phyloP scores from a whole-genome alignment of 768 basidiomycete species.

The Phaffia tasmanica region DNA sequence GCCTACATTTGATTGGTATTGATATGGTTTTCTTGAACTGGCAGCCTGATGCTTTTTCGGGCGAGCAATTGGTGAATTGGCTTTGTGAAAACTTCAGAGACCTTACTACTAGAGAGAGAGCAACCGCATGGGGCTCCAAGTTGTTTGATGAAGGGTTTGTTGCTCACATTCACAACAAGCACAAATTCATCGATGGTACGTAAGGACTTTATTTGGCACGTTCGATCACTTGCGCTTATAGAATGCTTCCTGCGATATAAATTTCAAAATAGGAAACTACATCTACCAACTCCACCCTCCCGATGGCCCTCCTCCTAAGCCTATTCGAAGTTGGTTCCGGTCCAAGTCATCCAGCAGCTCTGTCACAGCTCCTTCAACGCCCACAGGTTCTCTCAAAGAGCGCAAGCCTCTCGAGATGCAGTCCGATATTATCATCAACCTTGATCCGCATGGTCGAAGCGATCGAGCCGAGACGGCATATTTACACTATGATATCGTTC shows the following conservation, averaged over 20 bases:
- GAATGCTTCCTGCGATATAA: too few relatives aligned
- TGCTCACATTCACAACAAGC: slow-evolving; percentile 28
- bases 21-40: background rate
- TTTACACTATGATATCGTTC: slow-evolving; percentile 86
- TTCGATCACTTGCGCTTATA: too few relatives aligned
- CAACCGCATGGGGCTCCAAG: slow-evolving; percentile 61
- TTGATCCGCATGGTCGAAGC: slow-evolving; percentile 51
- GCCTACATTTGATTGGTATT: background rate
- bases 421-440: slow-evolving; percentile 80
- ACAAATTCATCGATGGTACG: slow-evolving; percentile 18
- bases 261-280: slow-evolving; percentile 15
- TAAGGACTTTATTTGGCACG: background rate
- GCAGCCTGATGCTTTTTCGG: slow-evolving; percentile 62
- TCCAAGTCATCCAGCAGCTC: slow-evolving; percentile 11
- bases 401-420: slow-evolving; percentile 45
- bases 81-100: slow-evolving; percentile 76
- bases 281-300: slow-evolving; percentile 24
- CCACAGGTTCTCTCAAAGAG: slow-evolving; percentile 25
- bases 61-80: slow-evolving; percentile 83
- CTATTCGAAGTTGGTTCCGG: background rate
- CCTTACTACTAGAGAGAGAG: slow-evolving; percentile 70
- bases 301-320: slow-evolving; percentile 8
- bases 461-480: slow-evolving; percentile 79
- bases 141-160: slow-evolving; percentile 73
- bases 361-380: background rate